Evolutionary conservation across 768 basidiomycete genomes (phyloP), one percentile per base, ranked within the genome.

Genomic region (Phaeotremella fagi): DNA sequence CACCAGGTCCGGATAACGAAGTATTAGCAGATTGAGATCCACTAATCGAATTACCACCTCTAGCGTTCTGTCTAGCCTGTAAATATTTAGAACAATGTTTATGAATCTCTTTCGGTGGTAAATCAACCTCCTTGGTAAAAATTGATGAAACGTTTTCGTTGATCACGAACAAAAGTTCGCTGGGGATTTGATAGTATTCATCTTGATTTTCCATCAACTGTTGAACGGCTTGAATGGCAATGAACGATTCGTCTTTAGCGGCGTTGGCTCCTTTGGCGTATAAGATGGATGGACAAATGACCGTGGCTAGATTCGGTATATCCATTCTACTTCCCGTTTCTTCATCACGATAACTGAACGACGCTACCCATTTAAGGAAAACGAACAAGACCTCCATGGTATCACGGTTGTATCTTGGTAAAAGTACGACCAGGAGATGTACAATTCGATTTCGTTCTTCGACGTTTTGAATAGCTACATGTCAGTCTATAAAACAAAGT

Each of bases 251-350:
- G 74, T 95, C 94, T 51, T 86, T 83, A 38, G 87, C 83, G 1
- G 89, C 85, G 66, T 97, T 87, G 49, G 84, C 82, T 18, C 86
- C 85, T 35, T 88, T 86, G 23, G 79, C 74, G 73, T 92, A 95
- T 33, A 99, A 82, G 59, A 99, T 98, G 66, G 90, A 97, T n/a
- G 95, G 95, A 67, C 87, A 86, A 62, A 98, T 92, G 75, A 98
- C 94, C 7, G 90, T 97, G 29, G 95, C 90, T 61, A 99, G 81
- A 74, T 99, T 99, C 16, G 81, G 81, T 43, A 98, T 79, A 75
- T 99, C 95, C 95, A 99, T 99, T 78, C 94, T 92, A 77, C 88
- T 92, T 36, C 92, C 92, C 0, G 94, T 97, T 69, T 89, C 88
- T 63, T 91, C 90, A 68, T 97, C 92, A 79, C 92, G 84, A 75